These are phyloP conservation scores for Penicillium atrosanguineum DNA, from an alignment of 495 filamentous ascomycete genomes.

Conservation along the genomic window DNA sequence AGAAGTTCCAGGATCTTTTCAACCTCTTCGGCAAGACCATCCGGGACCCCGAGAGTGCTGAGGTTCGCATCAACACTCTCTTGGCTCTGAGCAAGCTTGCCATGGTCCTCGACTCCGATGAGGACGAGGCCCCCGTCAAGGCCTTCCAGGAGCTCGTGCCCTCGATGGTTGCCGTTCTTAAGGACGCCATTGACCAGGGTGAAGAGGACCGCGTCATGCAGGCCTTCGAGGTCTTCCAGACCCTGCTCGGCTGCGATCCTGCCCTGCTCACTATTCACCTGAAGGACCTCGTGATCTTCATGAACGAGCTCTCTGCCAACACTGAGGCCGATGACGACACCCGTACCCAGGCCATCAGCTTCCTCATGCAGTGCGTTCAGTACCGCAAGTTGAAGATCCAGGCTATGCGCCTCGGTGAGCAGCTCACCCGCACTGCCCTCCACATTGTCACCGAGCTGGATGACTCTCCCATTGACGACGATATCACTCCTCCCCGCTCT, in stretches of 20 bases:
- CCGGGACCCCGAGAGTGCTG: conserved; percentile 80
- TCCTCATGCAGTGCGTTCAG: conserved; percentile 86
- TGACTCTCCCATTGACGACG: conserved; percentile 73
- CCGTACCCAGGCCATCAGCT: conserved; percentile 84
- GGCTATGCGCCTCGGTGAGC: conserved; percentile 73
- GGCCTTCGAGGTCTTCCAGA: conserved; percentile 97
- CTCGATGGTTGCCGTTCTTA: conserved; percentile 84
- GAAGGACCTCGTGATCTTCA: conserved; percentile 87
- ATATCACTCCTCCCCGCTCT: conserved; percentile 83
- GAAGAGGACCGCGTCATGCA: conserved; percentile 86
- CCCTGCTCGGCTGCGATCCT: conserved; percentile 83
- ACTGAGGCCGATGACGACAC: conserved; percentile 76
- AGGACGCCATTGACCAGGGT: conserved; percentile 69
- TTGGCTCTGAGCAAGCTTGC: conserved; percentile 87
- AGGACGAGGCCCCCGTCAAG: conserved; percentile 68
- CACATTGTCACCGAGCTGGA: conserved; percentile 85
- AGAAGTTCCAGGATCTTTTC: conserved; percentile 74
- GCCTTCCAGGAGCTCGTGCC: conserved; percentile 77
- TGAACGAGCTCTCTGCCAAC: conserved; percentile 81
- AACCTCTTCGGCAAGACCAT: conserved; percentile 84
- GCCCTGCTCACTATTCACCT: conserved; percentile 82
- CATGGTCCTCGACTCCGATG: conserved; percentile 82
- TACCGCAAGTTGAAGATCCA: conserved; percentile 97
- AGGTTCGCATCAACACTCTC: conserved; percentile 93
- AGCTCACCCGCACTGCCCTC: conserved; percentile 80